These are phyloP conservation scores for Hydnum rufescens DNA, from an alignment of 768 basidiomycete genomes.

Conservation along the genomic window DNA sequence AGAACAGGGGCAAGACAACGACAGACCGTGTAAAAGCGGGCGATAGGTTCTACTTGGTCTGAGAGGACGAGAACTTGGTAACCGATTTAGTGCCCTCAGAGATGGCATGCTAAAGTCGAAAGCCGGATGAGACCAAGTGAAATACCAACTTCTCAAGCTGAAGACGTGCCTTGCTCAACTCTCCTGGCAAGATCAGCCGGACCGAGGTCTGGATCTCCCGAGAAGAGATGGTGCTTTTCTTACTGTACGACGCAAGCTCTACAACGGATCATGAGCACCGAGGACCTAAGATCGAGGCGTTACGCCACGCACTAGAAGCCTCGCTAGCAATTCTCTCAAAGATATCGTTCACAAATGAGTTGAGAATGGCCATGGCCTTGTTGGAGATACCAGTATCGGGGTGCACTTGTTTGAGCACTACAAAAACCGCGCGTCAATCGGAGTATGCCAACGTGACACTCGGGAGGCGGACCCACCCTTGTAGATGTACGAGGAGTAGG, in stretches of 20 bases:
- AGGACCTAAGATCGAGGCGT: background rate
- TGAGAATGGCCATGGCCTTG: slow-evolving; percentile 85
- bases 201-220: slow-evolving; percentile 97
- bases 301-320: slow-evolving; percentile 48
- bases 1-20: no score
- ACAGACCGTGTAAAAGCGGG: no score
- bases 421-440: no score
- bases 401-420: slow-evolving; percentile 92
- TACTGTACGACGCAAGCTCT: slow-evolving; percentile 95
- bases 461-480: slow-evolving; percentile 36
- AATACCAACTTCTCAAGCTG: background rate
- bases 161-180: slow-evolving; percentile 50
- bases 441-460: no score
- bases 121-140: background rate
- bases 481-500: slow-evolving; percentile 89
- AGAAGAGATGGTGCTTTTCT: slow-evolving; percentile 97
- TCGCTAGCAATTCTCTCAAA: slow-evolving; percentile 84
- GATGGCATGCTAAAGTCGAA: slow-evolving; percentile 49
- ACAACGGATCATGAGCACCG: background rate
- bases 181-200: slow-evolving; percentile 87
- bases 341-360: slow-evolving; percentile 87
- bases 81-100: slow-evolving; percentile 64
- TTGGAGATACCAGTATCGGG: slow-evolving; percentile 98
- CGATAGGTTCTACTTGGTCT: background rate
- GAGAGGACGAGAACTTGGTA: background rate